phyloP scores from a whole-genome alignment of 495 filamentous ascomycete genomes.

The Monascus purpureus region DNA sequence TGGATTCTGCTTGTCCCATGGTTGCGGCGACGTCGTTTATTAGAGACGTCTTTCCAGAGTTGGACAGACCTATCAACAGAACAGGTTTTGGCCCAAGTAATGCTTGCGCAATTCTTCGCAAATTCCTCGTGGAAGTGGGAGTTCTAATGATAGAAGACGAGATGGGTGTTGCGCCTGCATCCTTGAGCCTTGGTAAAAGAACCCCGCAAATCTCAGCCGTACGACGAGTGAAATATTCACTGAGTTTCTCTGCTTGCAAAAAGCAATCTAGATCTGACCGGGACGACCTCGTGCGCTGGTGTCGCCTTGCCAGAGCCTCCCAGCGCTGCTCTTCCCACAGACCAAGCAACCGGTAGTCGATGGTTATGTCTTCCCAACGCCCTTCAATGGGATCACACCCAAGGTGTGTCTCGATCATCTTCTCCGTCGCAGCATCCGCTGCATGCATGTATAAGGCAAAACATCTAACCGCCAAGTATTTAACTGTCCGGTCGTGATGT shows the following conservation, averaged over 20 bases:
- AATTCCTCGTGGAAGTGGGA: conserved; percentile 52
- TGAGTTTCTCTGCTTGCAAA: conserved; percentile 18
- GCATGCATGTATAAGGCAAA: conserved; percentile 65
- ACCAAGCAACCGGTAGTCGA: conserved; percentile 76
- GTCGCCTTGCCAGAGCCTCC: conserved; percentile 17
- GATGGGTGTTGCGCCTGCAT: conserved; percentile 22
- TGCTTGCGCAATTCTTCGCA: conserved; percentile 49
- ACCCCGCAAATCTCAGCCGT: conserved; percentile 45
- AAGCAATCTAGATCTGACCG: conserved; percentile 11
- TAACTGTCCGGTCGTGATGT: conserved; percentile 44
- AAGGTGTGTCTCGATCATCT: conserved; percentile 51
- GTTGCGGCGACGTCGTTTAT: conserved; percentile 70
- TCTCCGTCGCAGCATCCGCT: conserved; percentile 63
- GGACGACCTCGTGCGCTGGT: conserved; percentile 8
- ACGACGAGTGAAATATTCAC: conserved; percentile 31
- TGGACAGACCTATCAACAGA: conserved; percentile 68
- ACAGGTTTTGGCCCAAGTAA: conserved; percentile 55
- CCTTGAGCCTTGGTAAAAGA: conserved; percentile 50
- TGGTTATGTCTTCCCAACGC: conserved; percentile 56
- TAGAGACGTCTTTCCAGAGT: conserved; percentile 79
- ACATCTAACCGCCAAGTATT: conserved; percentile 69
- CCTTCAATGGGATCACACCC: conserved; percentile 46
- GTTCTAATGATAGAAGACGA: conserved; percentile 54
- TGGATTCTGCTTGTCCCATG: conserved; percentile 54
- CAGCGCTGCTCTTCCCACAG: conserved; percentile 58